Conservation (phyloP, 345 rosid genomes). For the Mercurialis annua region DNA sequence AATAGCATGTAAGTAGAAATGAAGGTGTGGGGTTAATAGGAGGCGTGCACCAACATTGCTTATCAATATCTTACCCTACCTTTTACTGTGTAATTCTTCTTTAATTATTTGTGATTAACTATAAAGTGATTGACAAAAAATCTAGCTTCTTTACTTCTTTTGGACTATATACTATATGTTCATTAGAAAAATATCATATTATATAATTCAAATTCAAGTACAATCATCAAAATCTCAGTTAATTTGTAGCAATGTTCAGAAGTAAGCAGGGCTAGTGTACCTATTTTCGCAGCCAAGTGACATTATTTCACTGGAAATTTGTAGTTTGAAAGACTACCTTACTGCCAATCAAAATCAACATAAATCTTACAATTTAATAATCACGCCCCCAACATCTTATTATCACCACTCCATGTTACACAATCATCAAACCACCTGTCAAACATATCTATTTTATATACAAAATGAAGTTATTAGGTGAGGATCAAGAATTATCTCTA, state of each 20-base stretch:
- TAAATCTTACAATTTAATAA: conserved; percentile 24
- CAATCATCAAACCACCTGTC: conserved; percentile 59
- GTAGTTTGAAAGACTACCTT: conserved; percentile 6
- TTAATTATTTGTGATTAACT: too few species aligned
- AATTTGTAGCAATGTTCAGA: too few species aligned
- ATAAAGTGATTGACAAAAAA: too few species aligned
- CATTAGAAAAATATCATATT: too few species aligned
- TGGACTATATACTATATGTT: too few species aligned
- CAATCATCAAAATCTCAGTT: too few species aligned
- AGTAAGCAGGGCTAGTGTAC: conserved; percentile 9
- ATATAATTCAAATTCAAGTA: too few species aligned
- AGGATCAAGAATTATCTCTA: too few species aligned
- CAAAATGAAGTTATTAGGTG: too few species aligned
- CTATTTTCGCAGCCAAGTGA: conserved; percentile 26
- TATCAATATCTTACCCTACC: conserved; percentile 45
- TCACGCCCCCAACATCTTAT: conserved; percentile 60
- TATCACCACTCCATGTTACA: conserved; percentile 49
- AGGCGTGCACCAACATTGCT: conserved; percentile 50
- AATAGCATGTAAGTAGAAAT: conserved; percentile 7
- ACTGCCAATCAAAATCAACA: conserved; percentile 5
- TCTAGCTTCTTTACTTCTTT: too few species aligned
- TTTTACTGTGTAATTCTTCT: too few species aligned
- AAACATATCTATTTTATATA: conserved; percentile 27
- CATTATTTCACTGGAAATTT: conserved; percentile 27
- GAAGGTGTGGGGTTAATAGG: conserved; percentile 18